Evolutionary conservation across 1,284 basidiomycete species (phyloP).

Genomic region (Fomes fomentarius): DNA sequence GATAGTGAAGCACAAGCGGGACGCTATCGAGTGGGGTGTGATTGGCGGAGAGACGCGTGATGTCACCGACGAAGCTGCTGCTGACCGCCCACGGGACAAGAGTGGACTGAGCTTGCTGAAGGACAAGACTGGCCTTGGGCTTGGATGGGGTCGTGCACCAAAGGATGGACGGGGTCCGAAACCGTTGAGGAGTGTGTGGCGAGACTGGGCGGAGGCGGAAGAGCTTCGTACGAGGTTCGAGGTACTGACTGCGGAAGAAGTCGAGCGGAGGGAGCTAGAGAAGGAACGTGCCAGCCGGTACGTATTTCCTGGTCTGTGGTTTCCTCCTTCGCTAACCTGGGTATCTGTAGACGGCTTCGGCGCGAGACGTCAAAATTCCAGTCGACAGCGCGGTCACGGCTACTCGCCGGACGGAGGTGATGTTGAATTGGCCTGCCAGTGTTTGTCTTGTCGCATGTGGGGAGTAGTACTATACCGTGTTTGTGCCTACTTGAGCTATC

Average conservation of each 20-base stretch:
- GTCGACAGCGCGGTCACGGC: slow-evolving; percentile 49
- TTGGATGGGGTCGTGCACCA: slow-evolving; percentile 70
- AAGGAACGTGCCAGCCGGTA: slow-evolving; percentile 74
- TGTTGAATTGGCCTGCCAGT: neutral
- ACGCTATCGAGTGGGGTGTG: slow-evolving; percentile 92
- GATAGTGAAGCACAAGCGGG: slow-evolving; percentile 91
- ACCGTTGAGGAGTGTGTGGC: slow-evolving; percentile 87
- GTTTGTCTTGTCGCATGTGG: neutral
- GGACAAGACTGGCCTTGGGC: slow-evolving; percentile 77
- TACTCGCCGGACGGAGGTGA: slow-evolving; percentile 16
- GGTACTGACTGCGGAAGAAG: slow-evolving; percentile 86
- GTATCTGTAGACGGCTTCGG: slow-evolving; percentile 56
- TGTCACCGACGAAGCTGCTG: slow-evolving; percentile 24
- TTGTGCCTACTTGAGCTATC: no score
- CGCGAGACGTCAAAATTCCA: slow-evolving; percentile 80
- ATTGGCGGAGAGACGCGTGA: slow-evolving; percentile 57
- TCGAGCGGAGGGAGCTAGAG: slow-evolving; percentile 85
- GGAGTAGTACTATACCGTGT: neutral
- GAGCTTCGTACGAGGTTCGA: slow-evolving; percentile 93
- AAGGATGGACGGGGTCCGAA: slow-evolving; percentile 80
- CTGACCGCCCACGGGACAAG: slow-evolving; percentile 45
- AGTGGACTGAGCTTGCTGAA: slow-evolving; percentile 60
- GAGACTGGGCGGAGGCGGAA: slow-evolving; percentile 92
- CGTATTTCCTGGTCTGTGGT: slow-evolving; percentile 12
- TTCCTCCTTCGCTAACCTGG: slow-evolving; percentile 11